Base-by-base conservation (phyloP, 371 early-diverging fungal genomes). In the Basidiobolus meristosporus region DNA sequence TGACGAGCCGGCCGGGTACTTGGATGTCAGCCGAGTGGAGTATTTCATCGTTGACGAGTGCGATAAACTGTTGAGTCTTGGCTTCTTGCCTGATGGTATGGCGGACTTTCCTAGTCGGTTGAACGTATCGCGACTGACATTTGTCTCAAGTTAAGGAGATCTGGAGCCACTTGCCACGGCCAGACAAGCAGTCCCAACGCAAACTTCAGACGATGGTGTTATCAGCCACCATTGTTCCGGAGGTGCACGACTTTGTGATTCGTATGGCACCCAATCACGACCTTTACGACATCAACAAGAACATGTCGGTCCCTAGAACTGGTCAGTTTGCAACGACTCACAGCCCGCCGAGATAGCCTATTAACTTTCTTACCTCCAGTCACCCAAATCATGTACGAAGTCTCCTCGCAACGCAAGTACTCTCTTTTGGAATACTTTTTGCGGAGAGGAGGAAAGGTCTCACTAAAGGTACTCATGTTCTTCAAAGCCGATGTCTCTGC, bases 11-110 rank as follows among this genome's bases (percentile, higher is more conserved):
- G 18, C 14, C 9, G 21, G 19, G 17, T 20, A 18, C 16, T 19
- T 41, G 15, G 7, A 34, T 10, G 20, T 17, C 5, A 15, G 12
- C 7, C 16, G 29, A 11, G 7, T 42, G 7, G 16, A 32, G n/a
- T 23, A 32, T 42, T 34, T 42, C 11, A 36, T 42, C 6, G 12
- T 42, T 7, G 42, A 42, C 36, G 42, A 42, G 22, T 31, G 31
- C 14, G 42, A 42, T 36, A 33, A 35, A 23, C 23, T 42, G 3
- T 21, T 42, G 15, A 12, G 12, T 15, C 16, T 42, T 10, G 42
- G 42, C 7, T 28, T 22, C 14, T 16, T 42, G 23, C 34, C 34
- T 9, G 42, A 33, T 12, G 35, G 35, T 34, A 18, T 5, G 5
- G n/a, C 19, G 20, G 30, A 20, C 20, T 40, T 32, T 40, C 40